phyloP scores from a whole-genome alignment of 305 asterid species.

The Ilex paraguariensis region DNA sequence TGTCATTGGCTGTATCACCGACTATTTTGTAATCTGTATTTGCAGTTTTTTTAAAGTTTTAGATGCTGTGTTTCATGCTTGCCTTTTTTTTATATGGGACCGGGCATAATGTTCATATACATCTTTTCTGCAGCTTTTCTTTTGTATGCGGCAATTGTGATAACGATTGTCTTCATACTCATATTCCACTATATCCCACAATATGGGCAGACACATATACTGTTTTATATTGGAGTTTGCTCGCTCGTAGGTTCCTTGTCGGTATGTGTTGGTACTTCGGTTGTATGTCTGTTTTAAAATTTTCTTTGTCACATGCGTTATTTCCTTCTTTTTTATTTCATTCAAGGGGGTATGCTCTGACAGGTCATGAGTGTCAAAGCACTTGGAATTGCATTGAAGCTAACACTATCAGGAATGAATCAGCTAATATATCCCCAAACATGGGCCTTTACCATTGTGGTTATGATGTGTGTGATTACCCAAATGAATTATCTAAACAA shows the following conservation, averaged over 20 bases:
- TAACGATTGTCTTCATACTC: slow-evolving; percentile 17
- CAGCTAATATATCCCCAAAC: slow-evolving; percentile 30
- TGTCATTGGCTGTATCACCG: too few species aligned
- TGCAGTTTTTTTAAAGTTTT: neutral
- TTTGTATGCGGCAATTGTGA: slow-evolving; percentile 21
- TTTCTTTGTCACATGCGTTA: slow-evolving; percentile 2
- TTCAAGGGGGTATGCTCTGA: neutral
- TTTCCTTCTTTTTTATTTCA: neutral
- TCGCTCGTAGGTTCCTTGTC: slow-evolving; percentile 30
- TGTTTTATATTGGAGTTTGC: slow-evolving; percentile 32
- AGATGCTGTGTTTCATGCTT: neutral
- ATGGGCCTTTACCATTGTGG: slow-evolving; percentile 24
- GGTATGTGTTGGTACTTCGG: slow-evolving; percentile 14
- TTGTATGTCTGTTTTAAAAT: neutral
- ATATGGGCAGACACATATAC: slow-evolving; percentile 33
- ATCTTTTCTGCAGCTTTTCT: slow-evolving; percentile 21
- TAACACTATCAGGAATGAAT: slow-evolving; percentile 24
- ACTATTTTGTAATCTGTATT: neutral
- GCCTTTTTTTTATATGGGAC: neutral
- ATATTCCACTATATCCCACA: slow-evolving; percentile 21
- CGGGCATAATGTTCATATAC: neutral
- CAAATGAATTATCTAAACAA: slow-evolving; percentile 32
- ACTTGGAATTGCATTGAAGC: slow-evolving; percentile 31
- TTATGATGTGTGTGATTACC: slow-evolving; percentile 24
- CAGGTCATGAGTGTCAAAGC: slow-evolving; percentile 39